Conservation (phyloP, 2,329 filamentous ascomycete species). For the Phyllosticta paracitricarpa region DNA sequence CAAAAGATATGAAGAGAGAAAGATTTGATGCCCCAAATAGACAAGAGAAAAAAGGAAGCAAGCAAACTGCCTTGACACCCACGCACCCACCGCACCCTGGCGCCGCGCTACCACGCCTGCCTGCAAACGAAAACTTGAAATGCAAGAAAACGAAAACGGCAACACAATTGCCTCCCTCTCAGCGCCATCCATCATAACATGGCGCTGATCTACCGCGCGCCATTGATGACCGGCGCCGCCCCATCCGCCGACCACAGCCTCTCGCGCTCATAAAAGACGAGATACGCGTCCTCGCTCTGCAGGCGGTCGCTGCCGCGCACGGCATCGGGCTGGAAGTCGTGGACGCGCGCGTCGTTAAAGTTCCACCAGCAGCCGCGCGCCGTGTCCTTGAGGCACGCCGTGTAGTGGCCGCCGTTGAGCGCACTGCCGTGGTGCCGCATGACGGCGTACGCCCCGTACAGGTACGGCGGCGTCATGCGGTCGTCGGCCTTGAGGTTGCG, state of each 20-base stretch:
- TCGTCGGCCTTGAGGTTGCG: conserved; percentile 29
- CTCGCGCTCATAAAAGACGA: conserved; percentile 49
- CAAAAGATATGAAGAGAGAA: too few relatives aligned
- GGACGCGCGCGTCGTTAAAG: conserved; percentile 46
- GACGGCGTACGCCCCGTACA: conserved; percentile 80
- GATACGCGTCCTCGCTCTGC: conserved; percentile 55
- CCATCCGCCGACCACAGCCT: not conserved
- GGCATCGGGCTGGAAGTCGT: conserved; percentile 48
- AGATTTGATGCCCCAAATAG: too few relatives aligned
- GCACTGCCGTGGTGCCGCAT: conserved; percentile 63
- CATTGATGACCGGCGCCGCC: not conserved
- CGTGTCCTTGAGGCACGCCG: conserved; percentile 46
- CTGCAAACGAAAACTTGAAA: too few relatives aligned
- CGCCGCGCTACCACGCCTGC: too few relatives aligned
- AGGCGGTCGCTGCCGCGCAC: conserved; percentile 39
- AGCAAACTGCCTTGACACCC: too few relatives aligned
- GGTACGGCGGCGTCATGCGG: conserved; percentile 48
- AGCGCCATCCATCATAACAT: too few relatives aligned
- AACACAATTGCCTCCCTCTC: too few relatives aligned
- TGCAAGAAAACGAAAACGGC: too few relatives aligned
- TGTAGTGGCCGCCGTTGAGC: conserved; percentile 70
- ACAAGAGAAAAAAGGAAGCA: too few relatives aligned
- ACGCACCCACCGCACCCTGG: too few relatives aligned
- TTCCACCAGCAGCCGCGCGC: conserved; percentile 48
- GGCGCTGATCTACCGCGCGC: not conserved